Evolutionary conservation across 2,329 filamentous ascomycete species (phyloP).

Genomic region (Cadophora malorum): DNA sequence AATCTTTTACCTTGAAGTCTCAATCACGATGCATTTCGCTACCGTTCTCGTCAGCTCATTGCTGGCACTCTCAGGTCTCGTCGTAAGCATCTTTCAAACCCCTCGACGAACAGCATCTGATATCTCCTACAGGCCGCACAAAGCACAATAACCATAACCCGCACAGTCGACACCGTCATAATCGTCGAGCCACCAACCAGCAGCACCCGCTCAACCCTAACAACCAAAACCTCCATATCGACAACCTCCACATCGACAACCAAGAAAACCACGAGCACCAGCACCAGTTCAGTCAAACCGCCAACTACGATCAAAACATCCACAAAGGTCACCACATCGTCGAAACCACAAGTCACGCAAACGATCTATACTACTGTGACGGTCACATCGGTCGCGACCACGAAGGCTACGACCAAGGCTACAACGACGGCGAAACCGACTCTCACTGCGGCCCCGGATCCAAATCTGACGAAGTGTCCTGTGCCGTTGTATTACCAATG

Average conservation of each 20-base stretch:
- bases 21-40: not conserved
- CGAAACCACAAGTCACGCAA: not conserved
- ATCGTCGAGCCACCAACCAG: slow-evolving; percentile 4
- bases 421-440: not conserved
- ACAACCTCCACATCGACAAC: slow-evolving; percentile 1
- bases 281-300: not conserved
- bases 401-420: not conserved
- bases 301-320: slow-evolving; percentile 4
- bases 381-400: not conserved
- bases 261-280: slow-evolving; percentile 3
- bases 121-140: not conserved
- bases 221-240: slow-evolving; percentile 2
- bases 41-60: not conserved
- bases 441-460: not conserved
- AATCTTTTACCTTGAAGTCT: not conserved
- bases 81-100: not conserved
- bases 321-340: not conserved
- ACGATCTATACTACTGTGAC: not conserved
- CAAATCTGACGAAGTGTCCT: slow-evolving; percentile 5
- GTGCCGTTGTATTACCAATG: slow-evolving; percentile 10
- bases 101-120: not conserved
- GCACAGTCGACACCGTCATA: not conserved
- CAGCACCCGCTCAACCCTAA: not conserved
- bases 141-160: slow-evolving; percentile 6
- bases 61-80: not conserved